Percentiles rank a stretch among this genome's conserved stretches.
These are phyloP conservation scores for Crithidia thermophila DNA, from an alignment of 208 protist genomes.

Conservation along the genomic window DNA sequence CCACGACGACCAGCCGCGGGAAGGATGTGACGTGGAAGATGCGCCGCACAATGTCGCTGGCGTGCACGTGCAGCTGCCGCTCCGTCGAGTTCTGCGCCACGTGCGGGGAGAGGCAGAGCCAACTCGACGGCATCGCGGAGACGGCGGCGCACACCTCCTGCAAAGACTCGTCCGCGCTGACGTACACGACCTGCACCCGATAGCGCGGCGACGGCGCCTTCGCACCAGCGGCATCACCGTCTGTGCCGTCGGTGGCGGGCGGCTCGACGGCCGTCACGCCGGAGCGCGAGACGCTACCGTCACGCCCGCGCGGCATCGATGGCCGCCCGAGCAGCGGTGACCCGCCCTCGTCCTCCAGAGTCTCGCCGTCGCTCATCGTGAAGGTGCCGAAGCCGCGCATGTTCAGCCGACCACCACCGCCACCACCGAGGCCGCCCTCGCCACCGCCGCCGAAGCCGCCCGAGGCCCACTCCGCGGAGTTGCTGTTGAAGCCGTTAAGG, in stretches of 20 bases:
- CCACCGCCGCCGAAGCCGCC: neutral
- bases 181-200: constrained; percentile 61
- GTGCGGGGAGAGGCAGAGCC: constrained; percentile 47
- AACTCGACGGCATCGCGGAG: constrained; percentile 42
- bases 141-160: constrained; percentile 35
- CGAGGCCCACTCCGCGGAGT: constrained; percentile 2
- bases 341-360: constrained; percentile 5
- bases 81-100: constrained; percentile 11
- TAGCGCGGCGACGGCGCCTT: neutral
- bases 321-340: constrained; percentile 5
- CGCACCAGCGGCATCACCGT: neutral
- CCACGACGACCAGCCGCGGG: constrained; percentile 58
- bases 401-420: constrained; percentile 21
- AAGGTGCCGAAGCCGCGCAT: constrained; percentile 23
- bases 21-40: constrained; percentile 57
- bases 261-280: constrained; percentile 8
- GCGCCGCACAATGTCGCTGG: constrained; percentile 9
- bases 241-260: neutral
- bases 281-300: constrained; percentile 16
- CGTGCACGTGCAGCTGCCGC: constrained; percentile 17
- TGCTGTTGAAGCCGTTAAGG: constrained; percentile 8
- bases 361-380: constrained; percentile 7
- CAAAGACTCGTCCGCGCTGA: constrained; percentile 55
- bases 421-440: no score
- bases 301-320: neutral